phyloP scores from a whole-genome alignment of 345 rosid genomes.

The Eucalyptus marginata region DNA sequence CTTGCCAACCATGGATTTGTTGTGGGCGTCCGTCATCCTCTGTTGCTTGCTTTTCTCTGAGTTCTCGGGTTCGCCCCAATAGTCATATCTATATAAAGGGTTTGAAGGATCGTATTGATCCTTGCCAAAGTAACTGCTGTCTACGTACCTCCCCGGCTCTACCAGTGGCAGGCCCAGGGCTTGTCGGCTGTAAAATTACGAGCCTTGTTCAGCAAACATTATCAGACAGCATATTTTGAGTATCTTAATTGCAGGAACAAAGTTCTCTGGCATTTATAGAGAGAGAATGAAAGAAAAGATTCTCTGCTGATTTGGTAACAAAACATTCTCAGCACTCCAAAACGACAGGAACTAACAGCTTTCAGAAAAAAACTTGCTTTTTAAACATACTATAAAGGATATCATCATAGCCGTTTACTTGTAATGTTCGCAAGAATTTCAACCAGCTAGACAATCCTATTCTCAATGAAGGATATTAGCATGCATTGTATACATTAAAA shows the following conservation, averaged over 20 bases:
- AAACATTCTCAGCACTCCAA: background rate
- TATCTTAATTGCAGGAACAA: background rate
- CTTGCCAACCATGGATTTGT: slow-evolving; percentile 80
- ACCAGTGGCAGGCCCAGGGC: slow-evolving; percentile 85
- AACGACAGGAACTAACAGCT: background rate
- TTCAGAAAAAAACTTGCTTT: background rate
- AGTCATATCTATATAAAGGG: slow-evolving; percentile 71
- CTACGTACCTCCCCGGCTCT: slow-evolving; percentile 88
- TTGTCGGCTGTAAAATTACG: slow-evolving; percentile 43
- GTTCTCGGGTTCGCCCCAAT: slow-evolving; percentile 94
- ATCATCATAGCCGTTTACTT: background rate
- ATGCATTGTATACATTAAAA: background rate
- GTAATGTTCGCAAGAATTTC: background rate
- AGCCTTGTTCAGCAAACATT: background rate
- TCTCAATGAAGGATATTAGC: background rate
- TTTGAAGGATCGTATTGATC: slow-evolving; percentile 82
- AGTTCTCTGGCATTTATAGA: background rate
- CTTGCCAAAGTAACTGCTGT: slow-evolving; percentile 71
- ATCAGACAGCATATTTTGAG: background rate
- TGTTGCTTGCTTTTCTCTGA: slow-evolving; percentile 77
- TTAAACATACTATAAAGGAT: background rate
- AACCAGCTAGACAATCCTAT: background rate
- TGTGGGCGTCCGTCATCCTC: slow-evolving; percentile 64
- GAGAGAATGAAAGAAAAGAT: background rate
- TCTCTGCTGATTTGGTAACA: background rate